Evolutionary conservation across 2,329 filamentous ascomycete genomes (phyloP), one percentile per base, ranked within the genome.

Genomic region (Cylindrodendrum hubeiense): DNA sequence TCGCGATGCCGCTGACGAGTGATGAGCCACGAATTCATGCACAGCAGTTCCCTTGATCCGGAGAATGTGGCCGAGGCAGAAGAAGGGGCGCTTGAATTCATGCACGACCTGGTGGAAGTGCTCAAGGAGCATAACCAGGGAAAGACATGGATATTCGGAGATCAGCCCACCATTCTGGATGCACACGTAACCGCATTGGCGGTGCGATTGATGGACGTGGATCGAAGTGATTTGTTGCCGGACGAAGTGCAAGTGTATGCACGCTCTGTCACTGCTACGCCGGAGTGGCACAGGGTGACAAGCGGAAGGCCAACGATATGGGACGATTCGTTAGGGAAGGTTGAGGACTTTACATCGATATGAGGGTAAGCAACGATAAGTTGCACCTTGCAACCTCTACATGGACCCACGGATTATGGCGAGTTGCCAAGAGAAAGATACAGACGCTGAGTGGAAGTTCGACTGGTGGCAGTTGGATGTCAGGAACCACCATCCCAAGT

Each of bases 81-180:
- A 53, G 60, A 52, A 22, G 64, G 71, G 41, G 69, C 70, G 9
- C 54, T 62, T 10, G 66, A 60, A 4, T 73, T 77, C 28, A 69
- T 77, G 60, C 51, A 67, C 21, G 67, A 70, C 3, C 39, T 77
- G 13, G 66, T 67, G 6, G 56, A 53, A 3, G 28, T 72, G 6
- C 59, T 74, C 8, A 51, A 47, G n/a, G 43, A 68, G 46, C 41
- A 68, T 24, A 51, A 51, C n/a, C 53, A 55, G 5, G 58, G 26
- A 7, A 67, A 56, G 13, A 67, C 63, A 8, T 78, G 75, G 73
- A 72, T 77, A 26, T 76, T 77, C 44, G 75, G 74, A 12, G 65
- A 65, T 9, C 62, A 65, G 33, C 75, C 75, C 9, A 77, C 75
- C 2, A 74, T 78, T n/a, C 46, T 76, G 26, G 76, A 78, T 44